phyloP scores from a whole-genome alignment of 2,329 filamentous ascomycete genomes.

The Ophiostoma populinum region DNA sequence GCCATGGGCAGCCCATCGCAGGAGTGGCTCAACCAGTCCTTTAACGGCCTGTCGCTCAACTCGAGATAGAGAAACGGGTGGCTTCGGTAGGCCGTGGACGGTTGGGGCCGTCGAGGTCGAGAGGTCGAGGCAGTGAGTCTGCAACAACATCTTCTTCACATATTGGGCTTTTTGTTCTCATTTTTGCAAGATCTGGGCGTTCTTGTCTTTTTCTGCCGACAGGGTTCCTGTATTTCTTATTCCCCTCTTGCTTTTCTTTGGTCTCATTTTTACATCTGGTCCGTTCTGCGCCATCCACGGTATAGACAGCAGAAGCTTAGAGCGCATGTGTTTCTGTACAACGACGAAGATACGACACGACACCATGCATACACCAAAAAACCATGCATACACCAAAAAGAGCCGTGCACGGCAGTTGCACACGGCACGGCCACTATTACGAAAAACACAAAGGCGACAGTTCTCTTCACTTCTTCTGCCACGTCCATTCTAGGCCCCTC shows the following conservation, averaged over 20 bases:
- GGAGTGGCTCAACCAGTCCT: slow-evolving; percentile 46
- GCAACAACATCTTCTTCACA: neutral
- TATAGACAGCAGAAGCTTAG: slow-evolving; percentile 10
- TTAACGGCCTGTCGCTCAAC: slow-evolving; percentile 58
- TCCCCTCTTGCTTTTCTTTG: neutral
- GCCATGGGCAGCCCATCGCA: slow-evolving; percentile 23
- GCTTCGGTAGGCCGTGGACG: no score
- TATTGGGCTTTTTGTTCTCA: neutral
- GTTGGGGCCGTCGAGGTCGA: no score
- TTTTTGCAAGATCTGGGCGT: neutral
- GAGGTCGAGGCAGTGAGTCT: no score
- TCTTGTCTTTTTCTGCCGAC: neutral
- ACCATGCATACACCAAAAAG: no score
- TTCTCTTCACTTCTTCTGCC: neutral
- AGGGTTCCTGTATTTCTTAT: neutral
- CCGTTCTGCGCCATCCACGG: slow-evolving; percentile 3
- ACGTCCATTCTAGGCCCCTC: no score
- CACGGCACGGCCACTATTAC: neutral
- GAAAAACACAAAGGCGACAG: slow-evolving; percentile 3
- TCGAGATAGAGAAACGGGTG: no score
- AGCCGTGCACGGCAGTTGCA: neutral
- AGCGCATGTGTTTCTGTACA: slow-evolving; percentile 6
- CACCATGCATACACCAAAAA: slow-evolving; percentile 1
- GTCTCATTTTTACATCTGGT: slow-evolving; percentile 1
- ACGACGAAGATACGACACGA: slow-evolving; percentile 6